Evolutionary conservation across 2,329 filamentous ascomycete genomes (phyloP).

Genomic region (Fusarium bulbicola): DNA sequence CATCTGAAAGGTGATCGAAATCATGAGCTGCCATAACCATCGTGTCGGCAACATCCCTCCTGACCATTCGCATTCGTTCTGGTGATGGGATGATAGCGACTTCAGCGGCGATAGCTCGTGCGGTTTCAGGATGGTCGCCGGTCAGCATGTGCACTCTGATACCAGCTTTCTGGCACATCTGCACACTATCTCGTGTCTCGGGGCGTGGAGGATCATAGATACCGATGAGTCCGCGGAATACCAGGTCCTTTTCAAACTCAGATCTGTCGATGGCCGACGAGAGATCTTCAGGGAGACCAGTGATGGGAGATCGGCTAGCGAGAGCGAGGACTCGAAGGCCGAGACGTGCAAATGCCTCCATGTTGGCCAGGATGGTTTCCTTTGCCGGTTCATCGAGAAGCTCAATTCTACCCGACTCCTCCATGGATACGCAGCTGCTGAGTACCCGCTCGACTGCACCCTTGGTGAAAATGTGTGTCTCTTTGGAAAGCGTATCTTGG

Average conservation of each 20-base stretch:
- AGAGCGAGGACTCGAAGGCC: constrained; percentile 74
- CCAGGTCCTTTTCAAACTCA: constrained; percentile 61
- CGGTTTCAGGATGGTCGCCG: constrained; percentile 70
- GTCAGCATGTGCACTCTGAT: constrained; percentile 73
- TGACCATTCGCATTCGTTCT: constrained; percentile 49
- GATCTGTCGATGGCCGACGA: constrained; percentile 28
- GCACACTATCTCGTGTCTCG: constrained; percentile 65
- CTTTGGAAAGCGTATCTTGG: constrained; percentile 49
- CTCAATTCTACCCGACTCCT: constrained; percentile 50
- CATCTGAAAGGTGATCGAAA: constrained; percentile 70
- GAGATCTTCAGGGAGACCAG: constrained; percentile 31
- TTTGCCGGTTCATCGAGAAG: constrained; percentile 49
- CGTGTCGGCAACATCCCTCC: constrained; percentile 60
- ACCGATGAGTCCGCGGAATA: constrained; percentile 71
- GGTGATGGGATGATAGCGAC: constrained; percentile 66
- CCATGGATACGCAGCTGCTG: constrained; percentile 63
- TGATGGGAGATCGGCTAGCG: constrained; percentile 47
- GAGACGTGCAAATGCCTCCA: constrained; percentile 70
- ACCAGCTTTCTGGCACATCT: constrained; percentile 65
- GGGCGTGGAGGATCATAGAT: constrained; percentile 74
- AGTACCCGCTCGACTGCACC: constrained; percentile 74
- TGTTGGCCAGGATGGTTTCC: constrained; percentile 67
- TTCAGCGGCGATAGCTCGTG: constrained; percentile 66
- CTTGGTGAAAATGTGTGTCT: constrained; percentile 65
- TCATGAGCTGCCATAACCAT: constrained; percentile 71